These are phyloP conservation scores for Dujonia santamariae DNA, from an alignment of 1,139 yeast genomes.

Conservation along the genomic window DNA sequence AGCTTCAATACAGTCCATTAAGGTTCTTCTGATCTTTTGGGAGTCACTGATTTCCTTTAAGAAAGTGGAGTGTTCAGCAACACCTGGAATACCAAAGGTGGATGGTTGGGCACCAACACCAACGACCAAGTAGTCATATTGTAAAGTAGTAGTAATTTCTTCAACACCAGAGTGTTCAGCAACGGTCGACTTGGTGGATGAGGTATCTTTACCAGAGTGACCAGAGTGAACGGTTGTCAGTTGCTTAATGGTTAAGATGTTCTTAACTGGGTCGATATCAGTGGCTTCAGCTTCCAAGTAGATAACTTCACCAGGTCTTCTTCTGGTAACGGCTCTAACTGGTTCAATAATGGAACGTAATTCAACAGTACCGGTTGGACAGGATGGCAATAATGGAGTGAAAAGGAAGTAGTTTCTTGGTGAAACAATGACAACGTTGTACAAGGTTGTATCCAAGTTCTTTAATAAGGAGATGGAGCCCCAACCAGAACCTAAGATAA, in stretches of 20 bases:
- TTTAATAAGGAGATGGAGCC: conserved; percentile 82
- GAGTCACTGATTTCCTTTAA: conserved; percentile 87
- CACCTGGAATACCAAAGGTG: conserved; percentile 93
- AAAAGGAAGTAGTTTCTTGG: conserved; percentile 94
- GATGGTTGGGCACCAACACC: conserved; percentile 94
- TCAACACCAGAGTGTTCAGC: conserved; percentile 34
- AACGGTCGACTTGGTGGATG: conserved; percentile 50
- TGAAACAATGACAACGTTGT: conserved; percentile 85
- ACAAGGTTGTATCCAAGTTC: conserved; percentile 79
- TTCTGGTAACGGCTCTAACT: conserved; percentile 47
- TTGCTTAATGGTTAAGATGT: conserved; percentile 58
- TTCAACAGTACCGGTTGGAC: conserved; percentile 92
- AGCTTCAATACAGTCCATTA: conserved; percentile 80
- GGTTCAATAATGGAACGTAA: conserved; percentile 88
- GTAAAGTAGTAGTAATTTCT: conserved; percentile 47
- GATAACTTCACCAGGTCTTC: conserved; percentile 73
- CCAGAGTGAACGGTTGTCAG: conserved; percentile 52
- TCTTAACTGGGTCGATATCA: conserved; percentile 66
- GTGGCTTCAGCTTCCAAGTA: conserved; percentile 93
- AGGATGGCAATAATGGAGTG: conserved; percentile 90
- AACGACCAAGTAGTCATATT: conserved; percentile 77
- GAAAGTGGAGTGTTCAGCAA: conserved; percentile 79
- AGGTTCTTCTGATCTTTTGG: conserved; percentile 66
- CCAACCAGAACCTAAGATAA: conserved; percentile 94
- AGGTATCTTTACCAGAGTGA: conserved; percentile 51